Conservation (phyloP, 371 early-diverging fungal species). For the Smittium mucronatum region DNA sequence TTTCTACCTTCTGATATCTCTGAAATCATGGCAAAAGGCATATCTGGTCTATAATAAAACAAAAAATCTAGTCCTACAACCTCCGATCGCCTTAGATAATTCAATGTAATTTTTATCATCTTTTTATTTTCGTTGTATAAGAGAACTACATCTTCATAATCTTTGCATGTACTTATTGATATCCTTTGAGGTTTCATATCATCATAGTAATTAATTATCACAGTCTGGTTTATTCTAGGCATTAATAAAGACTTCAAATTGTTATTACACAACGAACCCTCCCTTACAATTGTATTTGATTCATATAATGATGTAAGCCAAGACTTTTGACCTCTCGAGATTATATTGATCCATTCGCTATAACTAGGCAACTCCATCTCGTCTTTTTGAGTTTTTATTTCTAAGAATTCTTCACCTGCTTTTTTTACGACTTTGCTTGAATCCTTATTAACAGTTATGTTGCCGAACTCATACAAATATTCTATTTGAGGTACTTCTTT, state of each 20-base stretch:
- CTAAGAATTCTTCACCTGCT: no score
- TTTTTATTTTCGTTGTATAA: background rate
- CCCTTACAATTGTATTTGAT: background rate
- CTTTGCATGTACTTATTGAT: background rate
- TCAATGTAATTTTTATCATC: background rate
- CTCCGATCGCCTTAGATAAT: background rate
- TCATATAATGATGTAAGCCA: background rate
- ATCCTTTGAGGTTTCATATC: background rate
- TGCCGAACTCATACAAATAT: conserved; percentile 66
- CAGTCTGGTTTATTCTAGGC: background rate
- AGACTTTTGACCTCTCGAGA: background rate
- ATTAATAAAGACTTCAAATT: conserved; percentile 3
- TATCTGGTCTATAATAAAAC: conserved; percentile 68
- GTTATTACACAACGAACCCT: background rate
- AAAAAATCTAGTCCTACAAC: conserved; percentile 39
- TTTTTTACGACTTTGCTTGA: no score
- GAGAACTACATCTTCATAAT: background rate
- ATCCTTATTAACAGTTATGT: no score
- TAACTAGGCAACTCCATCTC: no score
- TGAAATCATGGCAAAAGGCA: conserved; percentile 74
- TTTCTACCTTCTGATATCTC: conserved; percentile 89
- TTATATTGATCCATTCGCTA: background rate
- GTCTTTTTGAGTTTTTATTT: no score
- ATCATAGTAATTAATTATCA: background rate
- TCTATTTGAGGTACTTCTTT: conserved; percentile 58